These are phyloP conservation scores for Venturia asperata DNA, from an alignment of 2,329 filamentous ascomycete species.

Conservation along the genomic window DNA sequence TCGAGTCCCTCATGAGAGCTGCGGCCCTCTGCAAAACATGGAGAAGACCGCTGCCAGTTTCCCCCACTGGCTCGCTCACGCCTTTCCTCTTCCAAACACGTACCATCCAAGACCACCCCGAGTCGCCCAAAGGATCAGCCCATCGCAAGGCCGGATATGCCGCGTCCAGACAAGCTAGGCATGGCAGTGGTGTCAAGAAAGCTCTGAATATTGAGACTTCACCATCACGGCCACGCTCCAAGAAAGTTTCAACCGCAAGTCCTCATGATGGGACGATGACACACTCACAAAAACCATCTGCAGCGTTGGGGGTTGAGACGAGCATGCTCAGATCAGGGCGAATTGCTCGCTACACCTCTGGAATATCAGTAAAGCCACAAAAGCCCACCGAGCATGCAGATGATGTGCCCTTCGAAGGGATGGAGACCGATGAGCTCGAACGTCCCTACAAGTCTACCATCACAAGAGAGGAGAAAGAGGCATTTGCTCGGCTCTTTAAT, in stretches of 20 bases:
- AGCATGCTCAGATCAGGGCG: background rate
- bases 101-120: conserved; percentile 10
- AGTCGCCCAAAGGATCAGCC: background rate
- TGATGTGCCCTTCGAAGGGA: conserved; percentile 3
- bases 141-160: background rate
- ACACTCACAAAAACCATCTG: background rate
- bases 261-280: background rate
- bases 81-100: conserved; percentile 20
- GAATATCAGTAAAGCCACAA: background rate
- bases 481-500: conserved; percentile 21
- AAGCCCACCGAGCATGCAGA: background rate
- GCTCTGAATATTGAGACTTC: background rate
- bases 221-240: background rate
- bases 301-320: background rate
- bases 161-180: background rate
- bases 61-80: background rate
- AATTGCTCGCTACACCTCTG: background rate
- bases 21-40: conserved; percentile 1
- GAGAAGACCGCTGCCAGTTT: conserved; percentile 3
- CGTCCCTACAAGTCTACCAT: conserved; percentile 20
- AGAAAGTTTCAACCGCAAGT: background rate
- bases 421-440: background rate
- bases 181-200: background rate
- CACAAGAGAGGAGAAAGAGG: conserved; percentile 20
- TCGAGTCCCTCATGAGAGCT: conserved; percentile 8